Conservation (phyloP, 1,284 basidiomycete genomes). For the Ustilago crameri region DNA sequence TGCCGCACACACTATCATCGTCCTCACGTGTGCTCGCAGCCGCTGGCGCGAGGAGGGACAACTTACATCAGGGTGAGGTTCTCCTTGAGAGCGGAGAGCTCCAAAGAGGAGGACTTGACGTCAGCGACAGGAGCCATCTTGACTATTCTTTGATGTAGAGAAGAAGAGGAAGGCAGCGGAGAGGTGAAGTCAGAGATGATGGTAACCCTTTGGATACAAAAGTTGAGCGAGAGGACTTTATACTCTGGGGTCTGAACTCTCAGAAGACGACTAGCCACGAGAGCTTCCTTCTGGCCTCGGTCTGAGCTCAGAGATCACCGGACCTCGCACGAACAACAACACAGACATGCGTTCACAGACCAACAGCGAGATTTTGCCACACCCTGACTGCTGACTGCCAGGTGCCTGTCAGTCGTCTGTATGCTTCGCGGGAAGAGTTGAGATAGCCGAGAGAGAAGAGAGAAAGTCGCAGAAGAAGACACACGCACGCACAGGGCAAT, state of each 20-base stretch:
- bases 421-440: not conserved
- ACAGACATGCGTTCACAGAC: conserved; percentile 4
- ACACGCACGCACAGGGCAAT: conserved; percentile 27
- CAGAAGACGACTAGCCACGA: too few species aligned
- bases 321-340: conserved; percentile 10
- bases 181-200: not conserved
- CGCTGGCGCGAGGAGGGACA: too few species aligned
- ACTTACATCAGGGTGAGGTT: conserved; percentile 54
- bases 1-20: too few species aligned
- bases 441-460: conserved; percentile 30
- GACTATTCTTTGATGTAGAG: not conserved
- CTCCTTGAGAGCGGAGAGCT: conserved; percentile 52
- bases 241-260: conserved; percentile 4
- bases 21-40: too few species aligned
- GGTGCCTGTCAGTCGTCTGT: too few species aligned
- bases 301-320: conserved; percentile 22
- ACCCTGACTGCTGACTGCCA: not conserved
- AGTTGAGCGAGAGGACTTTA: conserved; percentile 4
- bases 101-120: conserved; percentile 25
- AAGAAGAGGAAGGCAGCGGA: not conserved
- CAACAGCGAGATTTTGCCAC: conserved; percentile 13
- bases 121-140: conserved; percentile 49
- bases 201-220: not conserved
- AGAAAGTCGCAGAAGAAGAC: not conserved
- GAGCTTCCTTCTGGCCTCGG: conserved; percentile 12